Base-by-base conservation (phyloP, 208 protist genomes). In the Leishmania arabica region DNA sequence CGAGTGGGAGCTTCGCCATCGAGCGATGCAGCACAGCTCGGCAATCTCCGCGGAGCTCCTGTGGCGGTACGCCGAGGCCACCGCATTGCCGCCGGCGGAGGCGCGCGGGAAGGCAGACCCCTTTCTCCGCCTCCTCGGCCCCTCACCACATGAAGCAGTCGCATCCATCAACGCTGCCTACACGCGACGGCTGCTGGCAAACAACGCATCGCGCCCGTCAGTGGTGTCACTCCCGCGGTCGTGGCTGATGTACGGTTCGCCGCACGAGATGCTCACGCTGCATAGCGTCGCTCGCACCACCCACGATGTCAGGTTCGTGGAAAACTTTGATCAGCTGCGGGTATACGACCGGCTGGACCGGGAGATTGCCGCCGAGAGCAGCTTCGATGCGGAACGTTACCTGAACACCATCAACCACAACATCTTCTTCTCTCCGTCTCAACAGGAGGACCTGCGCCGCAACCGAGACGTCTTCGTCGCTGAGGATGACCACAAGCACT, bases 401-500 rank as follows among this genome's bases (percentile, higher is more conserved):
- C 53, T 83, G 31, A n/a, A 34, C 21, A 42, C 0, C 27, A 8
- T 73, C 27, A 79, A 82, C 66, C 17, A 13, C 37, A 85, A 85
- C 77, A 75, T 84, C 34, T 87, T 90, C 68, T 88, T 90, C 56
- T 6, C 27, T 45, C 7, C 42, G 0, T 15, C 42, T n/a, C 54
- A 27, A 42, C 71, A 54, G 58, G 37, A 19, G 1, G 65, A 85
- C 7, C 62, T 24, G 58, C 83, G 65, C 27, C 78, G 73, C 42
- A 42, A 1, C 11, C 6, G 13, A 0, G 45, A 24, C 34, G 34
- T 40, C 11, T 56, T 77, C 34, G 62, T 65, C 5, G 49, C 93
- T 1, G 84, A 94, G 13, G 95, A 97, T 79, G 93, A 96, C 76
- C 93, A 97, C 78, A 85, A 89, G 56, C 93, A 95, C 77, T 97